Evolutionary conservation across 208 protist genomes (phyloP).

Genomic region (Kentomonas sorsogonicus): DNA sequence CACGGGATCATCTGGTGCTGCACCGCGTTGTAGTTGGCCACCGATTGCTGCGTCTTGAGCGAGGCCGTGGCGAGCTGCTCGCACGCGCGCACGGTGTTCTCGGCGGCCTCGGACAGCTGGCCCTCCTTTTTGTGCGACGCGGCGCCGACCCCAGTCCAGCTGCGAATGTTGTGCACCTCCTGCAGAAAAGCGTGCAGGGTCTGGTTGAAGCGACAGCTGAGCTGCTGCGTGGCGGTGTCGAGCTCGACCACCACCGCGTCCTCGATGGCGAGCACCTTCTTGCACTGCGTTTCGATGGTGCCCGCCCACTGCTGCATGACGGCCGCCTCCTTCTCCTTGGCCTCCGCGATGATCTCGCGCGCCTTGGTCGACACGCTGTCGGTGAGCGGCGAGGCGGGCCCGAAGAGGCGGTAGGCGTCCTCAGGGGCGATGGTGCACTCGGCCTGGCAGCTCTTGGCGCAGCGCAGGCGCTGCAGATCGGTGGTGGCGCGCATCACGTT

Average conservation of each 20-base stretch:
- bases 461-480: constrained; percentile 59
- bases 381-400: constrained; percentile 24
- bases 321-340: constrained; percentile 8
- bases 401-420: constrained; percentile 52
- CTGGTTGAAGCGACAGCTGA: constrained; percentile 54
- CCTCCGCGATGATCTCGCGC: constrained; percentile 29
- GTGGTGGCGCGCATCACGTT: constrained; percentile 51
- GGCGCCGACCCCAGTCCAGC: constrained; percentile 26
- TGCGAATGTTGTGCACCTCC: constrained; percentile 62
- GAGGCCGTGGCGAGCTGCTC: constrained; percentile 45
- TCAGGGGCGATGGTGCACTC: constrained; percentile 58
- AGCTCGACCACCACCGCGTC: constrained; percentile 33
- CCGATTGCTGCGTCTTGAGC: constrained; percentile 63
- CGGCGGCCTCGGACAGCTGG: constrained; percentile 31
- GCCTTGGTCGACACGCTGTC: constrained; percentile 32
- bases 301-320: constrained; percentile 20
- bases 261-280: constrained; percentile 28
- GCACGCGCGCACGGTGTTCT: constrained; percentile 49
- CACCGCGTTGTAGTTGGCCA: constrained; percentile 84
- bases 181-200: constrained; percentile 53
- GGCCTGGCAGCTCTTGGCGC: constrained; percentile 49
- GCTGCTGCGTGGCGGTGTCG: constrained; percentile 21
- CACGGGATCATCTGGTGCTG: constrained; percentile 66
- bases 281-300: constrained; percentile 30
- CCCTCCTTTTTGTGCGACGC: not conserved